A percentile compares a stretch with the other conserved stretches of the same genome.
These are phyloP conservation scores for Iberis amara DNA, from an alignment of 441 rosid species.

Conservation along the genomic window DNA sequence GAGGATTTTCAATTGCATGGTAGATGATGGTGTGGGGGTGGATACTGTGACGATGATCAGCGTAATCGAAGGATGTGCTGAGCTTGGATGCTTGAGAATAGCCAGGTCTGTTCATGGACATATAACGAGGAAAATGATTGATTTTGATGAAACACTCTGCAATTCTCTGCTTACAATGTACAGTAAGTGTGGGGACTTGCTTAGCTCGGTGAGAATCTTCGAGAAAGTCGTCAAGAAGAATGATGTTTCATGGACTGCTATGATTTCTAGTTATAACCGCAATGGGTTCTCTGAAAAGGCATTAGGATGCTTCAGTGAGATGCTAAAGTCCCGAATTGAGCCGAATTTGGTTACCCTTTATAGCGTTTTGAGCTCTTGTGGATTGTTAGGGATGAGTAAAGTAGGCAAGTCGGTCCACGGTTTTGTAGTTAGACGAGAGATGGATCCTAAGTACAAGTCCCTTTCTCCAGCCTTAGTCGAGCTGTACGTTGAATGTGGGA, in stretches of 20 bases:
- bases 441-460: slow-evolving; percentile 38
- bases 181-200: slow-evolving; percentile 62
- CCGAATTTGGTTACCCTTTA: slow-evolving; percentile 62
- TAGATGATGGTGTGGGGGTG: slow-evolving; percentile 41
- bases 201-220: slow-evolving; percentile 53
- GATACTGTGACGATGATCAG: slow-evolving; percentile 62
- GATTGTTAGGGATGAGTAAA: slow-evolving; percentile 44
- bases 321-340: slow-evolving; percentile 39
- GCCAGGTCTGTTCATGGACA: slow-evolving; percentile 57
- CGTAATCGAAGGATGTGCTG: slow-evolving; percentile 57
- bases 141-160: slow-evolving; percentile 37
- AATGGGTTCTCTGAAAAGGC: slow-evolving; percentile 47
- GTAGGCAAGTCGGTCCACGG: slow-evolving; percentile 75
- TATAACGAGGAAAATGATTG: slow-evolving; percentile 35
- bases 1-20: slow-evolving; percentile 44
- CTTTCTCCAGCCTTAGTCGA: slow-evolving; percentile 59
- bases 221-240: slow-evolving; percentile 19
- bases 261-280: slow-evolving; percentile 66
- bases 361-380: slow-evolving; percentile 61
- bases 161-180: slow-evolving; percentile 61
- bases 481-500: slow-evolving; percentile 53
- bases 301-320: slow-evolving; percentile 41
- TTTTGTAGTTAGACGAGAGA: slow-evolving; percentile 41
- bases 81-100: slow-evolving; percentile 40
- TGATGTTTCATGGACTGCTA: slow-evolving; percentile 61